Conservation (phyloP, 179 eudicot genomes). For the Silene noctiflora region DNA sequence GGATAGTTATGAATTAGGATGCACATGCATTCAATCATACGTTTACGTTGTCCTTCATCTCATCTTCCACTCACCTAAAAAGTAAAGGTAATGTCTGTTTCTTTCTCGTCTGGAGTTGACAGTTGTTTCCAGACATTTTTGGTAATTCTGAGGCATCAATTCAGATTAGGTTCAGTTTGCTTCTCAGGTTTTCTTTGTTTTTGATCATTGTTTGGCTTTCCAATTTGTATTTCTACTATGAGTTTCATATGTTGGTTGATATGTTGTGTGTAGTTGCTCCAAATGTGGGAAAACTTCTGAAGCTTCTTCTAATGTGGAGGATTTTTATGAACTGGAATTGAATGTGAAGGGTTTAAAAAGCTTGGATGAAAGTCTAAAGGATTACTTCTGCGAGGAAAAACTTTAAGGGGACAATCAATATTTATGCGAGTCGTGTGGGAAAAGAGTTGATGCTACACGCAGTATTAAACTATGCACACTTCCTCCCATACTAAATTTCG, state of each 20-base stretch:
- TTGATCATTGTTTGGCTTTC: neutral
- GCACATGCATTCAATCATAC: neutral
- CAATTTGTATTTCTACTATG: neutral
- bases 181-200: conserved; percentile 12
- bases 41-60: neutral
- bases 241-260: neutral
- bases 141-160: neutral
- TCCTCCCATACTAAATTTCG: conserved; percentile 86
- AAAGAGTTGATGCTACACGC: conserved; percentile 86
- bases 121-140: neutral
- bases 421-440: conserved; percentile 72
- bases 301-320: conserved; percentile 88
- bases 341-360: conserved; percentile 87
- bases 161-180: conserved; percentile 1
- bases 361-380: conserved; percentile 77
- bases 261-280: conserved; percentile 57
- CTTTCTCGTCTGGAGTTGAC: neutral
- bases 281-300: conserved; percentile 86
- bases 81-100: neutral
- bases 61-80: neutral
- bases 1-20: neutral
- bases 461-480: conserved; percentile 81
- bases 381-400: conserved; percentile 78
- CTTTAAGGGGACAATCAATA: conserved; percentile 97
- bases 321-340: conserved; percentile 88